phyloP scores from a whole-genome alignment of 495 filamentous ascomycete species.

The Neurospora pannonica region DNA sequence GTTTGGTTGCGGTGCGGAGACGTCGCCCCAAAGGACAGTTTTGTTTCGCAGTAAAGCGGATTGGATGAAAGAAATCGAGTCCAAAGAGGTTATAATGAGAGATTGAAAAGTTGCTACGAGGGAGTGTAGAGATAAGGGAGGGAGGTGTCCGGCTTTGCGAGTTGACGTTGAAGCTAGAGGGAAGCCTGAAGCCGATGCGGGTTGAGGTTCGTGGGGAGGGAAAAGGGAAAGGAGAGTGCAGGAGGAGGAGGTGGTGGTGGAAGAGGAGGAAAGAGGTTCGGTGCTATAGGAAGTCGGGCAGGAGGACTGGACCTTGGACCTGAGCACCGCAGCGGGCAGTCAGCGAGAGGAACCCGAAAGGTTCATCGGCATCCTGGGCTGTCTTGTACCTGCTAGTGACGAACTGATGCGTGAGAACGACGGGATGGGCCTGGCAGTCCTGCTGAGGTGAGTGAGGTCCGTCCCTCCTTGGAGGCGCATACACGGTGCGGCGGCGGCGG shows the following conservation, averaged over 20 bases:
- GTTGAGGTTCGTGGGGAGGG: not conserved
- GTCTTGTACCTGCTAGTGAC: not conserved
- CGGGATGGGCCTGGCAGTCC: not conserved
- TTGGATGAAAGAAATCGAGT: conserved; percentile 13
- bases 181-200: conserved; percentile 9
- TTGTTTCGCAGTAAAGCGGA: not conserved
- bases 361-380: not conserved
- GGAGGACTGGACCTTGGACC: not conserved
- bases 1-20: conserved; percentile 14
- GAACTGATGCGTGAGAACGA: not conserved
- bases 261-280: not conserved
- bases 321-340: not conserved
- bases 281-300: not conserved
- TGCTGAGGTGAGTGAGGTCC: not conserved
- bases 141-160: conserved; percentile 2
- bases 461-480: not conserved
- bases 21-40: conserved; percentile 19
- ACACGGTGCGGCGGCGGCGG: not conserved
- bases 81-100: conserved; percentile 25
- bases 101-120: conserved; percentile 21
- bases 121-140: conserved; percentile 22
- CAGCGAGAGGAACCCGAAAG: not conserved
- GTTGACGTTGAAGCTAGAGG: conserved; percentile 5
- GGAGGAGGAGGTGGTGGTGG: conserved; percentile 12
- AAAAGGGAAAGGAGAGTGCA: conserved; percentile 19